Percentiles rank a stretch among this genome's conserved stretches.
phyloP scores from a whole-genome alignment of 257 asterid species.

The Nyctanthes arbortristis region DNA sequence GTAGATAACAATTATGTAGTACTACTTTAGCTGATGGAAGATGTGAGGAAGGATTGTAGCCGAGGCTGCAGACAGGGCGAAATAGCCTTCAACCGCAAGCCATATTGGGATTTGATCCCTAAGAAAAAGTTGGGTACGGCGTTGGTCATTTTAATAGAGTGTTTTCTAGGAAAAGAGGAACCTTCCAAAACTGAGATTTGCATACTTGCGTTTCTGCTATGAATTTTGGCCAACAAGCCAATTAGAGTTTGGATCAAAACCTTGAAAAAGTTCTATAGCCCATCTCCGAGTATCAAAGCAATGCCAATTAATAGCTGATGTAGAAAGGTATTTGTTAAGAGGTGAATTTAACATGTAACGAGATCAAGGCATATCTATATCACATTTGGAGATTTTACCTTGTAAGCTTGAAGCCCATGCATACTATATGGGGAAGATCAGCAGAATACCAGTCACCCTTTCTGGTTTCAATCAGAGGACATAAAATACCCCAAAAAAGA shows the following conservation, averaged over 20 bases:
- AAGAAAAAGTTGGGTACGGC: constrained; percentile 52
- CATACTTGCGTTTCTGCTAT: no score
- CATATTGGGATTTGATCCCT: constrained; percentile 55
- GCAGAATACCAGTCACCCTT: constrained; percentile 63
- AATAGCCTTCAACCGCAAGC: no score
- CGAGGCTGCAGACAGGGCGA: no score
- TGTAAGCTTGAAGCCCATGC: constrained; percentile 57
- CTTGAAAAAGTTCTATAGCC: constrained; percentile 64
- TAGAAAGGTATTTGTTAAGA: not conserved
- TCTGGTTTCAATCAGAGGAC: constrained; percentile 56
- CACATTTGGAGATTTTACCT: no score
- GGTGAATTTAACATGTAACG: not conserved
- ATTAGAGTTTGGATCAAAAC: constrained; percentile 43
- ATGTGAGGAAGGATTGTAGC: no score
- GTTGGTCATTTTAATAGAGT: constrained; percentile 41
- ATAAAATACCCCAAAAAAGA: constrained; percentile 67
- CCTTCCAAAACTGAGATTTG: constrained; percentile 34
- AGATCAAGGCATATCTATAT: no score
- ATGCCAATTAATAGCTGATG: constrained; percentile 51
- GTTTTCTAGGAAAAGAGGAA: constrained; percentile 14
- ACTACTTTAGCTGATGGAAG: no score
- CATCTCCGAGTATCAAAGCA: no score
- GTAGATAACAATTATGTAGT: no score
- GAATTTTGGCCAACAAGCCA: constrained; percentile 41
- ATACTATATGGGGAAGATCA: constrained; percentile 35